Base-by-base conservation (phyloP, 129 eudicot species). In the Apium graveolens region DNA sequence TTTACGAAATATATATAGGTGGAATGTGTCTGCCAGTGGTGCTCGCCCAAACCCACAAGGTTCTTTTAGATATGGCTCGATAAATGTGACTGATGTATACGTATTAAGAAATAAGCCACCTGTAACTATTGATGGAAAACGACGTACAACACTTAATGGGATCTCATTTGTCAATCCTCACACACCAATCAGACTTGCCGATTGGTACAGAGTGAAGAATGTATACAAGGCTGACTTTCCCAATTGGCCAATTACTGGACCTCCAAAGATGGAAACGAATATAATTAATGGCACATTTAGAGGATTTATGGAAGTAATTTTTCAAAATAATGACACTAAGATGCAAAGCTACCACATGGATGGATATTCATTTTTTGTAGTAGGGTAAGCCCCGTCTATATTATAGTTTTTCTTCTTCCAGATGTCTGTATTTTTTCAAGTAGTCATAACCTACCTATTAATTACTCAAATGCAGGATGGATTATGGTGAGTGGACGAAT, bases 11-110 rank as follows among this genome's bases (percentile, higher is more conserved):
- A n/a, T 66, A 14, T 78, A 49, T 80, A 89, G 94, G 85, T 90
- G 95, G 95, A 87, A 90, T 71, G 95, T 90, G 79, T 73, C 90
- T 32, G 91, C 95, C 51, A 87, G 91, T 76, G 95, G 95, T 71
- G 95, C 95, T 65, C 95, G 95, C 37, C 95, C 95, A 34, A 90
- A 90, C 65, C 95, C 95, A 75, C 95, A 90, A 80, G 95, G 95
- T 41, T 87, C 91, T 1, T 90, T 90, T 70, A 87, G 80, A 73
- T 90, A 90, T 75, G 95, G 95, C 53, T 82, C 88, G 6, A 90
- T 90, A 13, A 87, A 90, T 66, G 95, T 90, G 73, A 90, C 95
- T 21, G 90, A 87, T 41, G 81, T 87, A 13, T 87, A 83, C 44
- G 87, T 85, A 35, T 70, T 90, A 35, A 74, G 68, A 75, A 87